Evolutionary conservation across 2,329 filamentous ascomycete genomes (phyloP).

Genomic region (Epichloe bromicola): DNA sequence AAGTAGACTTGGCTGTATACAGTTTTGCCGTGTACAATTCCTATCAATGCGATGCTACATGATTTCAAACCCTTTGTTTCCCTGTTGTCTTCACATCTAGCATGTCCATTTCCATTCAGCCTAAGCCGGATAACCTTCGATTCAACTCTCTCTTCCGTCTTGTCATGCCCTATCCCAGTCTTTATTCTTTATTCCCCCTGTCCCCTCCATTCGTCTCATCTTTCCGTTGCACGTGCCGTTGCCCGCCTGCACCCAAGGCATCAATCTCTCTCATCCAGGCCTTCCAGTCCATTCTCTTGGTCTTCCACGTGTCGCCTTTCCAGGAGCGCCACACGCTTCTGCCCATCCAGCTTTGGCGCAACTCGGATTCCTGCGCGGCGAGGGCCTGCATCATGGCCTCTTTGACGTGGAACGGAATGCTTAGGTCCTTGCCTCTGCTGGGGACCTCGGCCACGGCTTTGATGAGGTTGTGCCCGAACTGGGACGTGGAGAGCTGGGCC

Average conservation of each 20-base stretch:
- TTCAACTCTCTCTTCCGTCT: neutral
- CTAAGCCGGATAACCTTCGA: too few species aligned
- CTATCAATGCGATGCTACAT: too few species aligned
- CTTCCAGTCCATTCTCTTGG: constrained; percentile 40
- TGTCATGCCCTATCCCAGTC: neutral
- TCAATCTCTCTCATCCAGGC: constrained; percentile 40
- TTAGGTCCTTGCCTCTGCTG: constrained; percentile 32
- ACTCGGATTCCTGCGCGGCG: constrained; percentile 31
- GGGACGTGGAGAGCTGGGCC: constrained; percentile 32
- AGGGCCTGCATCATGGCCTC: constrained; percentile 39
- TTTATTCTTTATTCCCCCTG: neutral
- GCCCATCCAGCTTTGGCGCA: constrained; percentile 41
- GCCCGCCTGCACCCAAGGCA: neutral
- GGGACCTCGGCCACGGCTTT: constrained; percentile 36
- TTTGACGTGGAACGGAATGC: constrained; percentile 45
- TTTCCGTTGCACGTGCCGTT: neutral
- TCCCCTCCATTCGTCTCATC: neutral
- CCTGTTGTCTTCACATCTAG: too few species aligned
- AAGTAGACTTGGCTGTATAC: too few species aligned
- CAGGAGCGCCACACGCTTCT: constrained; percentile 44
- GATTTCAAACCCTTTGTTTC: too few species aligned
- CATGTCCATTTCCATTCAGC: too few species aligned
- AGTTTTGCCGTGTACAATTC: too few species aligned
- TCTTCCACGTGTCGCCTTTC: constrained; percentile 46
- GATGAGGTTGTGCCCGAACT: constrained; percentile 38